phyloP scores from a whole-genome alignment of 371 early-diverging fungal genomes.

The Zopfochytrium polystomum region DNA sequence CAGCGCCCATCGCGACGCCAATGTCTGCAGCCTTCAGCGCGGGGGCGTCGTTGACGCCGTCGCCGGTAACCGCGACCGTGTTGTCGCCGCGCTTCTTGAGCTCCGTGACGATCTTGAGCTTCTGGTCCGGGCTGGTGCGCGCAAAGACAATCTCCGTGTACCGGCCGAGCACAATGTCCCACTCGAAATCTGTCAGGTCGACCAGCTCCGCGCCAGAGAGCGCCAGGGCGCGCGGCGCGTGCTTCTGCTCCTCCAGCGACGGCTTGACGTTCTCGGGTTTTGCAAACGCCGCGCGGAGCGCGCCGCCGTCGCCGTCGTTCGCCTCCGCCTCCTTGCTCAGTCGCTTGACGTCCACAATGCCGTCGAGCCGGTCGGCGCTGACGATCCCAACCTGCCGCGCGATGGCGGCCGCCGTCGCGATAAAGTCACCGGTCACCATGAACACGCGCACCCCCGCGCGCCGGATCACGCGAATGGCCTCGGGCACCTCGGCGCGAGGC shows the following conservation, averaged over 20 bases:
- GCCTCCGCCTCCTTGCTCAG: no score
- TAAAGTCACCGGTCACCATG: no score
- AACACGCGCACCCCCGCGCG: constrained; percentile 84
- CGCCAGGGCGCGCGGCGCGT: constrained; percentile 19
- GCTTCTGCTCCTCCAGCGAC: background rate
- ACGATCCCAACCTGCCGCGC: constrained; percentile 81
- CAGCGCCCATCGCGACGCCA: constrained; percentile 79
- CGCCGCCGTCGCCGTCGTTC: background rate
- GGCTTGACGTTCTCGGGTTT: background rate
- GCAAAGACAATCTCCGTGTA: constrained; percentile 84
- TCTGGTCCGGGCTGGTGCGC: constrained; percentile 87
- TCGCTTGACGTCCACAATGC: constrained; percentile 4
- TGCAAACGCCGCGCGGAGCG: background rate
- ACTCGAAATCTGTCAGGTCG: constrained; percentile 27
- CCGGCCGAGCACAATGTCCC: constrained; percentile 28
- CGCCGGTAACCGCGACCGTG: constrained; percentile 94
- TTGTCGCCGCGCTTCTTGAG: constrained; percentile 67
- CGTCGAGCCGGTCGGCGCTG: constrained; percentile 18
- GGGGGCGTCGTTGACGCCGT: constrained; percentile 94
- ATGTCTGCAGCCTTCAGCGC: constrained; percentile 83
- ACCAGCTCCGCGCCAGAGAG: constrained; percentile 31
- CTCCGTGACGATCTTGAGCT: constrained; percentile 78
- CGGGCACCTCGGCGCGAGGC: constrained; percentile 75
- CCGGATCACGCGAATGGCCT: constrained; percentile 71
- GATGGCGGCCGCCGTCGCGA: constrained; percentile 83